Percentiles rank a stretch among this genome's conserved stretches.
These are phyloP conservation scores for Xylariaceae sp. DNA, from an alignment of 2,329 filamentous ascomycete genomes.

Conservation along the genomic window DNA sequence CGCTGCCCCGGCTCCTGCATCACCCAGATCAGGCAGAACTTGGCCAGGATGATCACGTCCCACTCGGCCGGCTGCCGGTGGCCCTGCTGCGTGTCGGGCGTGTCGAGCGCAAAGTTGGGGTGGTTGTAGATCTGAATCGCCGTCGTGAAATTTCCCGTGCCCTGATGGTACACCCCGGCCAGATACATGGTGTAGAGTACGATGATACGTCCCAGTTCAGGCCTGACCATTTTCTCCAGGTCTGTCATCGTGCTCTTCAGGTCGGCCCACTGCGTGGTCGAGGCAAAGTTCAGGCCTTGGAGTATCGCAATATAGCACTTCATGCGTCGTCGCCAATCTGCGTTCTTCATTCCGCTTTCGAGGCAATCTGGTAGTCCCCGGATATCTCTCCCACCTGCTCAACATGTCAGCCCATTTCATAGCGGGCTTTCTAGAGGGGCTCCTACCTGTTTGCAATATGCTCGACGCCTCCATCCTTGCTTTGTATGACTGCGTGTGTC, in stretches of 20 bases:
- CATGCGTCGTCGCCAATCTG: constrained; percentile 58
- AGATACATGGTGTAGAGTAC: constrained; percentile 61
- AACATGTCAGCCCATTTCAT: background rate
- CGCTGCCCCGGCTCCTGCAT: constrained; percentile 54
- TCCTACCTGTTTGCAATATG: constrained; percentile 26
- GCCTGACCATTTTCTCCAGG: constrained; percentile 37
- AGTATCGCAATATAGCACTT: constrained; percentile 65
- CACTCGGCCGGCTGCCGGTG: constrained; percentile 44
- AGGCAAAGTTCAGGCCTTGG: constrained; percentile 61
- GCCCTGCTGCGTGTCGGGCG: constrained; percentile 29
- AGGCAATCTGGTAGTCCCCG: constrained; percentile 43
- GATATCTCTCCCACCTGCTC: constrained; percentile 21
- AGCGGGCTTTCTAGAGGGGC: background rate
- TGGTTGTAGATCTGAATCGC: constrained; percentile 63
- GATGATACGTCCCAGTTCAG: constrained; percentile 37
- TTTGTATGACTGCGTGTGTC: too few relatives aligned
- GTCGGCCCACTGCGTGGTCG: constrained; percentile 60
- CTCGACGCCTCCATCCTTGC: constrained; percentile 31
- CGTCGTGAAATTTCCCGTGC: constrained; percentile 60
- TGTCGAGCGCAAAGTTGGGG: constrained; percentile 46
- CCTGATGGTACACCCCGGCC: constrained; percentile 67
- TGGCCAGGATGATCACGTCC: constrained; percentile 59
- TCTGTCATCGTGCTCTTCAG: constrained; percentile 52
- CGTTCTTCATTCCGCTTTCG: constrained; percentile 48
- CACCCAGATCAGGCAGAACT: constrained; percentile 65